Evolutionary conservation across 164 flowering plant genomes (phyloP), one percentile per base, ranked within the genome.

Genomic region (Hamamelis virginiana): DNA sequence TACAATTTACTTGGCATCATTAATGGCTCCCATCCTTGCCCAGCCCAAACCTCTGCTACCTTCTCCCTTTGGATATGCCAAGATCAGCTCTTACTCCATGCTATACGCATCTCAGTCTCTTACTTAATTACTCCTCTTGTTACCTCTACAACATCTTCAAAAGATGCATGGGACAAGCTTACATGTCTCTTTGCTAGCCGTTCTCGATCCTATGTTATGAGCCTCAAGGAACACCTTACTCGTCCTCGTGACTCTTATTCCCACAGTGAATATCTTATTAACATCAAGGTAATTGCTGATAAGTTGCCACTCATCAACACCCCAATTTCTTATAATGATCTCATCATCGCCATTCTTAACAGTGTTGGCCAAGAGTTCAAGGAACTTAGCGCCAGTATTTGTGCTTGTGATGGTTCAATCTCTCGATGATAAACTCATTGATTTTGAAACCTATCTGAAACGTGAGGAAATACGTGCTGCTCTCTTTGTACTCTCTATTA

Each of bases 141-240:
- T 23, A 27, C 59, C 0, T 19, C 25, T 56, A 13, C 59, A 10
- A 8, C 1, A 56, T 21, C 59, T 1, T 56, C 59, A 0, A 21
- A 56, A 27, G 59, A 25, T 1, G 59, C 59, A 0, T 56, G 27
- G 28, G 28, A 21, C 9, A 56, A 22, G 12, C 59, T 56, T 1
- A 22, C 5, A 8, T 12, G 14, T 1, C 14, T 33, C 14, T 69
- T 65, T 69, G 73, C 77, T 0, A 64, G 23, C 12, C 62, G 61
- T 3, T 65, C 67, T 25, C 62, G 66, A 1, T 33, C 72, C n/a
- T 18, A 45, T 1, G 57, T 59, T 4, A 68, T 68, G 64, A n/a
- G 62, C 6, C 70, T 56, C 6, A 56, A 45, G 52, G 62, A 67
- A 15, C 26, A 27, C 1, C 59, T 56, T 1, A 14, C 26, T 0